These are phyloP conservation scores for Mesembryanthemum crystallinum DNA, from an alignment of 148 eudicot species.

Conservation along the genomic window DNA sequence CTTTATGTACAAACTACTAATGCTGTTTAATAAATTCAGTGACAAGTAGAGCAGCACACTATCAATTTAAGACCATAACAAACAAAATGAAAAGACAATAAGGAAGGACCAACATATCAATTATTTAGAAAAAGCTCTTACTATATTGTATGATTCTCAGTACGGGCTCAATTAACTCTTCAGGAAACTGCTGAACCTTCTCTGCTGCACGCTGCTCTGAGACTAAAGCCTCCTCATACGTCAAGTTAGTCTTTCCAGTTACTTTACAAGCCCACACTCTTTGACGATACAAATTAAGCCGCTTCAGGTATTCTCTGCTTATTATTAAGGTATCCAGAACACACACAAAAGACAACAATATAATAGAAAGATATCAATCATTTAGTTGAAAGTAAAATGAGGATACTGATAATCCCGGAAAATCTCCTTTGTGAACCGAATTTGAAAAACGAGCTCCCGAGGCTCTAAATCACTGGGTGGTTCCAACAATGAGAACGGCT, in stretches of 20 bases:
- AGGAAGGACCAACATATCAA: not conserved
- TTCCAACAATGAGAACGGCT: constrained; percentile 68
- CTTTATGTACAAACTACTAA: not conserved
- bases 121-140: constrained; percentile 31
- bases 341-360: not conserved
- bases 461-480: constrained; percentile 67
- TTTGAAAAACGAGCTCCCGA: constrained; percentile 65
- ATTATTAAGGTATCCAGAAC: constrained; percentile 31
- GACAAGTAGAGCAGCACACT: constrained; percentile 1
- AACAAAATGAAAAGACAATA: constrained; percentile 4
- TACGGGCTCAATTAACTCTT: constrained; percentile 62
- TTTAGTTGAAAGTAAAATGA: constrained; percentile 22
- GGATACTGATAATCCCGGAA: constrained; percentile 79
- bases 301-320: constrained; percentile 74
- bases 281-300: constrained; percentile 78
- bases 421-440: constrained; percentile 88
- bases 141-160: constrained; percentile 80
- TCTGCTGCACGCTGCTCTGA: constrained; percentile 76
- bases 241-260: constrained; percentile 75
- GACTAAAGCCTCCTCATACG: constrained; percentile 89
- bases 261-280: constrained; percentile 88
- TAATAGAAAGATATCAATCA: constrained; percentile 6
- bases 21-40: not conserved
- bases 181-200: constrained; percentile 74
- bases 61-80: not conserved